Base-by-base conservation (phyloP, 1,139 yeast species). In the Hyphopichia khmerensis region DNA sequence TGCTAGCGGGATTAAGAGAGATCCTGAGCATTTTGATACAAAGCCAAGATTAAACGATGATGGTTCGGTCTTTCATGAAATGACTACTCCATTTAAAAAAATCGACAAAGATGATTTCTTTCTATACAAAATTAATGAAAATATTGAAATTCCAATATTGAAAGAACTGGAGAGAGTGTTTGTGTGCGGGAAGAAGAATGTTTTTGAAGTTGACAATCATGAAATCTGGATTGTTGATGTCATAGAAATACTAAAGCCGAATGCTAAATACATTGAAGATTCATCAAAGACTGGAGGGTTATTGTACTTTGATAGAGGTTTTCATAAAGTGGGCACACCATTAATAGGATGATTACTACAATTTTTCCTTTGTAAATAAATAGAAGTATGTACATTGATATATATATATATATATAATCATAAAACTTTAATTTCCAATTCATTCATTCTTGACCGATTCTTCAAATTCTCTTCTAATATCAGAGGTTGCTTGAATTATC, bases 171-270 rank as follows among this genome's bases (percentile, higher is more conserved):
- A 83, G 49, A 66, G 82, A 24, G 79, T 84, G 1, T 65, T 89
- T 43, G 75, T 87, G 14, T 88, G 96, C 57, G 67, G 76, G 44
- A 77, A 80, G 36, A 64, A 65, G 34, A 64, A 73, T 32, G 80
- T 78, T 7, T 72, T 87, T 43, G 62, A 63, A 16, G 81, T 89
- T 0, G 89, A 84, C 45, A 87, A 84, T 51, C 96, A 90, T 60
- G 96, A 89, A 58, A 82, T 90, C 2, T 89, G 96, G 96, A 81
- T 87, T 3, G 95, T 87, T 2, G 72, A 75, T 44, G 87, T 85
- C 1, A 59, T 73, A 31, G 83, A 83, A 40, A 75, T 82, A 4
- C 42, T 77, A 18, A 44, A 48, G 3, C 65, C 71, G 23, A 59
- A 64, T 24, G 54, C 56, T 21, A 49, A 53, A 2, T 59, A 59